Evolutionary conservation across 176 grass and related monocot species (phyloP).

Genomic region (Eragrostis nindensis): DNA sequence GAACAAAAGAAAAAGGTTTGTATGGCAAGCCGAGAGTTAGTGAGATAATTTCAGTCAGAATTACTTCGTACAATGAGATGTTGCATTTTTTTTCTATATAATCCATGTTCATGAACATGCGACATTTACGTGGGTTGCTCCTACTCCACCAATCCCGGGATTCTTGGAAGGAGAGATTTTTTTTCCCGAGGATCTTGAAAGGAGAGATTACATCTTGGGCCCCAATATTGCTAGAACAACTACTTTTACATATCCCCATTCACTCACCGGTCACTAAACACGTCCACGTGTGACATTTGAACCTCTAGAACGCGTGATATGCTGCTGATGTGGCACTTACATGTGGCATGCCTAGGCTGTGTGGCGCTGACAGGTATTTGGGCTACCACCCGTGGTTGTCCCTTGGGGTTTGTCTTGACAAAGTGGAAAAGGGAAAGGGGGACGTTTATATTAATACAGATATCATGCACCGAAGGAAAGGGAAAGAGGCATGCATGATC

Average conservation of each 20-base stretch:
- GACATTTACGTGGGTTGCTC: background rate
- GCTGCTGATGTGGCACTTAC: too few relatives aligned
- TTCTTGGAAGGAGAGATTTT: slow-evolving; percentile 34
- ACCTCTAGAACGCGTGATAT: too few relatives aligned
- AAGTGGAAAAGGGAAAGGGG: background rate
- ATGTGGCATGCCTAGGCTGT: background rate
- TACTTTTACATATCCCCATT: too few relatives aligned
- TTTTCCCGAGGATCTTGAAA: slow-evolving; percentile 29
- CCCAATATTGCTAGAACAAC: too few relatives aligned
- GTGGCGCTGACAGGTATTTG: background rate
- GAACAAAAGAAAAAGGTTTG: too few relatives aligned
- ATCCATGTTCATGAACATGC: background rate
- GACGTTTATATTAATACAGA: background rate
- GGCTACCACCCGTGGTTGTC: background rate
- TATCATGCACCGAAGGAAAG: background rate
- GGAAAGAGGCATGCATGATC: background rate
- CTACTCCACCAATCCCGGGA: slow-evolving; percentile 13
- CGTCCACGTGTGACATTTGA: too few relatives aligned
- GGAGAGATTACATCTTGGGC: background rate
- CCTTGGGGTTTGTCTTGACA: background rate
- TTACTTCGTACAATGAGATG: too few relatives aligned
- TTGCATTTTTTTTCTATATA: too few relatives aligned
- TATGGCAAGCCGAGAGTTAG: too few relatives aligned
- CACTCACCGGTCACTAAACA: too few relatives aligned
- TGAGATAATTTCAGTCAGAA: too few relatives aligned